Evolutionary conservation across 768 basidiomycete species (phyloP), one percentile per base, ranked within the genome.

Genomic region (Xerocomellus dryophilus): DNA sequence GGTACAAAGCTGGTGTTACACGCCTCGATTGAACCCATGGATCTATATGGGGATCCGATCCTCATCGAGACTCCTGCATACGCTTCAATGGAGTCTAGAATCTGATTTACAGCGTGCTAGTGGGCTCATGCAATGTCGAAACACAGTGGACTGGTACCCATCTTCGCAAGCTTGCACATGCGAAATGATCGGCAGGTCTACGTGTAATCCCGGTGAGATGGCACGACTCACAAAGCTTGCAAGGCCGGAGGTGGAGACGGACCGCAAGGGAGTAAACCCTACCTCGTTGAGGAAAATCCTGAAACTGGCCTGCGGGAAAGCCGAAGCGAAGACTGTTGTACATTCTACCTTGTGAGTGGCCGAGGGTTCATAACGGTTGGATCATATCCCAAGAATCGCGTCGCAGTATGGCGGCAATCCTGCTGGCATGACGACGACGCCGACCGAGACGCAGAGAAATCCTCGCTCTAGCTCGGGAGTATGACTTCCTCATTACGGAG

Each of bases 21-120:
- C 21, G 36, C 47, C 27, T 21, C 32, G 12, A 21, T 38, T 38
- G 39, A 32, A 20, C 17, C 36, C n/a, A 8, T 25, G 5, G 8
- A 35, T 27, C 93, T 32, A 69, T 93, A 80, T 2, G 91, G 89
- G 8, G 90, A 93, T 66, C 63, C 82, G 5, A 76, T 91, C 14
- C 72, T 93, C n/a, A 78, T 93, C 20, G 90, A 93, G 66, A 81
- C 83, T 0, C 86, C 88, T 21, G 82, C 81, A 43, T 88, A 88
- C 66, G 79, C 82, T 83, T 83, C 55, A 57, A 78, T 70, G 38
- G n/a, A 14, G 20, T 48, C 25, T 20, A 21, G 29, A 43, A 9
- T n/a, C 51, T 29, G 29, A 46, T 47, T 35, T 12, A 35, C 15
- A 11, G n/a, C 12, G 17, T 60, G 35, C 23, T 21, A 10, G 40